Evolutionary conservation across 2,329 filamentous ascomycete genomes (phyloP), one percentile per base, ranked within the genome.

Genomic region (Aspergillus alliaceus): DNA sequence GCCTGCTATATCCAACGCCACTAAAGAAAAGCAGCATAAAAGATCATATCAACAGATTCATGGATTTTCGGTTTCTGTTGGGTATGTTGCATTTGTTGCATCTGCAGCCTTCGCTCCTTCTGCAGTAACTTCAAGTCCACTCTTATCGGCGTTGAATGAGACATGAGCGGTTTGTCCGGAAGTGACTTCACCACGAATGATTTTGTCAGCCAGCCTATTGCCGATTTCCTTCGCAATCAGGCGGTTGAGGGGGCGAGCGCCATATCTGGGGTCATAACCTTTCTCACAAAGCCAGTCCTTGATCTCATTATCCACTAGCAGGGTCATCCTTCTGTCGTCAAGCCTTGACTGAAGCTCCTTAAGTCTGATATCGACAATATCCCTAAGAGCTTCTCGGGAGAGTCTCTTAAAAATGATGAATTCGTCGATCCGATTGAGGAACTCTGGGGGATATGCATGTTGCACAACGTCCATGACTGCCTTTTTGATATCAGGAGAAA

Each of bases 391-490:
- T 18, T 82, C 80, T 29, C 83, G 83, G 1, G 91, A 90, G 2
- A 98, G 84, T 8, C 93, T 86, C 76, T 93, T 93, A 82, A 98
- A 98, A 69, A 98, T 80, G 72, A 98, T 97, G 78, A 98, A 97
- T 59, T 96, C 93, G 75, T 98, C 93, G 61, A 98, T 91, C 20
- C 95, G 86, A 78, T 99, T 98, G 62, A 98, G 84, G 81, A 98
- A 99, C 72, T 98, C 95, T 3, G 95, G 95, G 5, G 93, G 87
- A 71, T 97, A 88, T 1, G 82, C 77, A 8, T 81, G 75, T 18
- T 88, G 82, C 1, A 98, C 93, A 15, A 96, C 87, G 68, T 96
- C 90, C 87, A 98, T 92, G 53, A 98, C 93, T 0, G 90, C 87
- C 57, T 84, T 81, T 68, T 91, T 91, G 47, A 93, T 85, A 0